A percentile compares a stretch with the other conserved stretches of the same genome.
phyloP scores from a whole-genome alignment of 2,329 filamentous ascomycete genomes.

The Penicillium griseofulvum region DNA sequence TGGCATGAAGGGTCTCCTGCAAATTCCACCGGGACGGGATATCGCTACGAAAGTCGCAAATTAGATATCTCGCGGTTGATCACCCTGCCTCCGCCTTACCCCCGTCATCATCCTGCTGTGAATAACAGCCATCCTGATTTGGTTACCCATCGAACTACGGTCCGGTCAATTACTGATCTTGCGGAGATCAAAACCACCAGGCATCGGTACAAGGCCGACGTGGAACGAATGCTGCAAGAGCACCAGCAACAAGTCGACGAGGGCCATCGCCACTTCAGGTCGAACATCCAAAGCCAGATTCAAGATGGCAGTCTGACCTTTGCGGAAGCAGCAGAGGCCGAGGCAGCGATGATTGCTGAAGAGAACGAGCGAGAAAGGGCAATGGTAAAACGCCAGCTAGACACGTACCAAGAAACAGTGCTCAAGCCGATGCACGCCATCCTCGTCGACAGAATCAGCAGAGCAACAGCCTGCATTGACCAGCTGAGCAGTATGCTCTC shows the following conservation, averaged over 20 bases:
- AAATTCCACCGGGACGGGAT: conserved; percentile 16
- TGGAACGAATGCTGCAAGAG: conserved; percentile 57
- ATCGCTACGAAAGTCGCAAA: conserved; percentile 48
- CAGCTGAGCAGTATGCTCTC: conserved; percentile 69
- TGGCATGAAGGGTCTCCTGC: conserved; percentile 50
- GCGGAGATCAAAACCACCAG: conserved; percentile 69
- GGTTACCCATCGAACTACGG: conserved; percentile 69
- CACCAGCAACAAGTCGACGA: conserved; percentile 54
- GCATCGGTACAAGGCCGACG: conserved; percentile 44
- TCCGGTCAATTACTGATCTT: conserved; percentile 72
- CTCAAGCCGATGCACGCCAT: conserved; percentile 81
- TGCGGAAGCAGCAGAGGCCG: conserved; percentile 76
- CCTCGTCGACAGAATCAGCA: conserved; percentile 70
- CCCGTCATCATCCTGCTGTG: conserved; percentile 88
- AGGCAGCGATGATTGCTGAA: conserved; percentile 69
- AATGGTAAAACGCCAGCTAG: conserved; percentile 75
- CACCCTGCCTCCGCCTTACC: conserved; percentile 89
- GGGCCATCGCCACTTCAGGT: conserved; percentile 64
- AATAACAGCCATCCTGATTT: conserved; percentile 94
- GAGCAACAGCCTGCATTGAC: conserved; percentile 74
- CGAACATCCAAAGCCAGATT: conserved; percentile 76
- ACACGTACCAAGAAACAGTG: conserved; percentile 77
- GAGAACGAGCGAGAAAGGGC: conserved; percentile 70
- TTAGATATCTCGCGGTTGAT: conserved; percentile 89
- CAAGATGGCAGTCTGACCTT: conserved; percentile 75